Conservation (phyloP, 1,139 yeast species). For the Candida dubliniensis region DNA sequence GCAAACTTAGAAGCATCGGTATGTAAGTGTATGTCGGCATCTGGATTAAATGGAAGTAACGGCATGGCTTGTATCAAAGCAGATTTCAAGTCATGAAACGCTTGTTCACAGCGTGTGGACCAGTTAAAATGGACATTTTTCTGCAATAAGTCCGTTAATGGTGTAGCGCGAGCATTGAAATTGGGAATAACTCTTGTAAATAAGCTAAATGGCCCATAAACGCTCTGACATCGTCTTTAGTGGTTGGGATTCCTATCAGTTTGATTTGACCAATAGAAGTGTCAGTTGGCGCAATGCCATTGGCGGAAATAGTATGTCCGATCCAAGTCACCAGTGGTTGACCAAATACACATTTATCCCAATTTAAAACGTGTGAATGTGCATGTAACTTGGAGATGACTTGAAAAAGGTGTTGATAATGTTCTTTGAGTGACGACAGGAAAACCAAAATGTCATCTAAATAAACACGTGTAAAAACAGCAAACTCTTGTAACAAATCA, state of each 20-base stretch:
- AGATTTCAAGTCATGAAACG: not conserved
- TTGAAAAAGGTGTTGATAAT: not conserved
- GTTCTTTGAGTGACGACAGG: not conserved
- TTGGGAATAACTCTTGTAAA: not conserved
- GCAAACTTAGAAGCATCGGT: not conserved
- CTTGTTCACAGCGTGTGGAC: not conserved
- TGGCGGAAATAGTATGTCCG: not conserved
- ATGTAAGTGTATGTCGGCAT: not conserved
- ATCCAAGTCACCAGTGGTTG: not conserved
- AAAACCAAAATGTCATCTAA: not conserved
- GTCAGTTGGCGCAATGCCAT: not conserved
- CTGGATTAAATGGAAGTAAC: not conserved
- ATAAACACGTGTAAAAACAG: not conserved
- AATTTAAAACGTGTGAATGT: not conserved
- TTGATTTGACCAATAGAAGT: not conserved
- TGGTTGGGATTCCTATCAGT: not conserved
- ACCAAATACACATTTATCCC: not conserved
- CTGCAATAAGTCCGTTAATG: not conserved
- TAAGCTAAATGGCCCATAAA: not conserved
- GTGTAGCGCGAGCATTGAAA: not conserved
- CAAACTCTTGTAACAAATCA: not conserved
- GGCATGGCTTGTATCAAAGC: not conserved
- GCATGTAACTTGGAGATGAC: not conserved
- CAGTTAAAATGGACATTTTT: not conserved
- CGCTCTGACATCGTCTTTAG: not conserved